Conservation (phyloP, 139 green algal genomes). For the Chlorella sp. region DNA sequence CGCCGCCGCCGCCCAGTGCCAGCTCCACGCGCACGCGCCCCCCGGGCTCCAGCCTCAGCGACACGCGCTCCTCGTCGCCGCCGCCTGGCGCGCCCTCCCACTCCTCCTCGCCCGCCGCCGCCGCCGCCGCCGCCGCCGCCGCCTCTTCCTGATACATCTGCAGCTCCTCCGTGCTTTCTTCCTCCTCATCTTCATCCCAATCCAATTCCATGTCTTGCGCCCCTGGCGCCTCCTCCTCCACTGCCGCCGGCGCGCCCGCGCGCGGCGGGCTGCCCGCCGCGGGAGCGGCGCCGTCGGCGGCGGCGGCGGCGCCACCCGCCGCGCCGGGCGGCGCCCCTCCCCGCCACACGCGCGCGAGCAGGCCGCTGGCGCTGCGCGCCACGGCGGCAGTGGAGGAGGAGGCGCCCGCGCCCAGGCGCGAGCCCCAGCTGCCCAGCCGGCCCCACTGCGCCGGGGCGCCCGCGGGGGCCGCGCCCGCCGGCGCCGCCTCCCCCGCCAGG, state of each 20-base stretch:
- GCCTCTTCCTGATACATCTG: too few species aligned
- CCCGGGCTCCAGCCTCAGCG: not conserved
- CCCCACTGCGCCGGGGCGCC: too few species aligned
- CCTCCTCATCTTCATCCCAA: not conserved
- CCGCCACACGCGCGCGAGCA: slow-evolving; percentile 8
- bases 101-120: too few species aligned
- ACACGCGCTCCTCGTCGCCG: not conserved
- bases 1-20: not conserved
- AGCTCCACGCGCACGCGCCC: not conserved
- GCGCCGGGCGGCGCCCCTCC: too few species aligned
- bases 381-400: not conserved
- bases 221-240: too few species aligned
- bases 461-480: too few species aligned
- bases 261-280: too few species aligned
- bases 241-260: too few species aligned
- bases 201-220: not conserved
- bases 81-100: too few species aligned
- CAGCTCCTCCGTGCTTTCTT: not conserved
- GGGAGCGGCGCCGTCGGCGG: too few species aligned
- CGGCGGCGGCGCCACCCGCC: too few species aligned
- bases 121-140: not conserved
- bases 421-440: not conserved
- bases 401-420: not conserved
- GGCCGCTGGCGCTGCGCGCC: not conserved
- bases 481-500: not conserved